A percentile compares a stretch with the other conserved stretches of the same genome.
Conservation (phyloP, 2,329 filamentous ascomycete genomes). For the Aspergillus intermedius region DNA sequence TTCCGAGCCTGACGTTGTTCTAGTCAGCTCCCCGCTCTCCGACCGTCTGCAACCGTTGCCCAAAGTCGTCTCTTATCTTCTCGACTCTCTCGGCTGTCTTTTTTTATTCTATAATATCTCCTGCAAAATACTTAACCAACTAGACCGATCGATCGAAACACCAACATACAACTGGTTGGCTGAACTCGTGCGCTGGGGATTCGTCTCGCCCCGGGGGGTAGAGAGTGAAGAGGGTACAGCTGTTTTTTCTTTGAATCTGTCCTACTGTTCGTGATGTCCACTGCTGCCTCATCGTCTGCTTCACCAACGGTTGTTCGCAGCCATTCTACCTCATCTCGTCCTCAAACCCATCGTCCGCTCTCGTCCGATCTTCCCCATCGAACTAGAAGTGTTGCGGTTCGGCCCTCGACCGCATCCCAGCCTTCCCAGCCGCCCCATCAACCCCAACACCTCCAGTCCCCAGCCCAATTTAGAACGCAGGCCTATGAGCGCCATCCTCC, state of each 20-base stretch:
- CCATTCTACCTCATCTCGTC: slow-evolving; percentile 43
- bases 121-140: no score
- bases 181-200: not conserved
- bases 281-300: slow-evolving; percentile 40
- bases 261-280: slow-evolving; percentile 33
- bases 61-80: not conserved
- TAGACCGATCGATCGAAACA: not conserved
- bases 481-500: slow-evolving; percentile 42
- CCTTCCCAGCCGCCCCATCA: slow-evolving; percentile 28
- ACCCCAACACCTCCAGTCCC: slow-evolving; percentile 19
- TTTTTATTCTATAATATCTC: not conserved
- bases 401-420: slow-evolving; percentile 33
- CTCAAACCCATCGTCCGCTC: slow-evolving; percentile 34
- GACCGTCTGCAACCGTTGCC: not conserved
- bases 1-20: not conserved
- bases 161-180: not conserved
- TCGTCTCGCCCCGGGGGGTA: not conserved
- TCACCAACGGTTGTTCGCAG: slow-evolving; percentile 44
- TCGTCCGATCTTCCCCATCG: slow-evolving; percentile 41
- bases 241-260: slow-evolving; percentile 1
- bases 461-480: slow-evolving; percentile 32
- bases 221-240: not conserved
- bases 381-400: slow-evolving; percentile 40
- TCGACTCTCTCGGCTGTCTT: not conserved
- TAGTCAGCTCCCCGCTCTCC: not conserved